Percentiles rank a stretch among this genome's conserved stretches.
These are phyloP conservation scores for Scleroderma bovista DNA, from an alignment of 768 basidiomycete genomes.

Conservation along the genomic window DNA sequence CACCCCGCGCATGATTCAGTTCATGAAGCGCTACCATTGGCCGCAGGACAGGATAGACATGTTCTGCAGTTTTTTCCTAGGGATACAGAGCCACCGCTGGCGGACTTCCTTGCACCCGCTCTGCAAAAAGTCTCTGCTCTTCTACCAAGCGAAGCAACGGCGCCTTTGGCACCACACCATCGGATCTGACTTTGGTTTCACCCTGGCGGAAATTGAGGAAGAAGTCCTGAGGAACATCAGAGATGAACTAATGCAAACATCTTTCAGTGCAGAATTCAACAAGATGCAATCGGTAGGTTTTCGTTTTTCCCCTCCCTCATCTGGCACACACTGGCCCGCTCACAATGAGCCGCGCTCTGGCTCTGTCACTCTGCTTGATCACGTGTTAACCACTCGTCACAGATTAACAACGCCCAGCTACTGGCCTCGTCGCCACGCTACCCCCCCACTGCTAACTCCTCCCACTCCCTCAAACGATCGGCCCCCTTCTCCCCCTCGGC, in stretches of 20 bases:
- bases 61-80: slow-evolving; percentile 8
- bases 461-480: no score
- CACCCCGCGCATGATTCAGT: slow-evolving; percentile 5
- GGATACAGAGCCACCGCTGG: slow-evolving; percentile 2
- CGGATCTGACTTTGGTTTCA: neutral
- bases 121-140: slow-evolving; percentile 4
- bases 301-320: neutral
- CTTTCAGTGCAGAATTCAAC: neutral
- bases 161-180: slow-evolving; percentile 1
- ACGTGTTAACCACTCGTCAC: no score
- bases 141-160: slow-evolving; percentile 12
- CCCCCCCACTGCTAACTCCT: no score
- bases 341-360: no score
- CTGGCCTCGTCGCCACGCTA: no score
- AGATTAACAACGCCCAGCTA: no score
- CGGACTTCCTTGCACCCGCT: slow-evolving; percentile 3
- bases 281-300: neutral
- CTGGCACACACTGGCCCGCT: neutral
- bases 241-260: neutral
- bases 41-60: slow-evolving; percentile 3
- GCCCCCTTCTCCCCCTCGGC: no score
- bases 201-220: neutral
- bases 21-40: no score
- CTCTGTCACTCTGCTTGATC: no score
- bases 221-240: neutral